These are phyloP conservation scores for Phytophthora citricola DNA, from an alignment of 352 stramenopile species.

Conservation along the genomic window DNA sequence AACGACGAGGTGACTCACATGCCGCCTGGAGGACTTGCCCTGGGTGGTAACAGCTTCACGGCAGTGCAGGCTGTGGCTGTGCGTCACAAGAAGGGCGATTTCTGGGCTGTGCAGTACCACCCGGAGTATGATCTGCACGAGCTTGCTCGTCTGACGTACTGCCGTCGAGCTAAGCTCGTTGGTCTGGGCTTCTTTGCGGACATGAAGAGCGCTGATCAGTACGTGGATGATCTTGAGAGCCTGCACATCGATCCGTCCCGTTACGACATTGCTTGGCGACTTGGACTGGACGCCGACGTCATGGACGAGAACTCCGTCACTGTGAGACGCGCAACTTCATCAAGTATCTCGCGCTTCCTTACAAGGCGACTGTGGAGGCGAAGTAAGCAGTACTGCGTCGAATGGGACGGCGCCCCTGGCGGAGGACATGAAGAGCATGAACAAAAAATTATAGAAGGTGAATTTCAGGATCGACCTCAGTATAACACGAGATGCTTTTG, in stretches of 20 bases:
- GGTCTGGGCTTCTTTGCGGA: slow-evolving; percentile 76
- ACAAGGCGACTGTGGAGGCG: slow-evolving; percentile 59
- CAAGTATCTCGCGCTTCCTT: slow-evolving; percentile 81
- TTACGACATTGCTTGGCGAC: slow-evolving; percentile 81
- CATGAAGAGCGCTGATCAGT: slow-evolving; percentile 73
- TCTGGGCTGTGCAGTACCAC: slow-evolving; percentile 88
- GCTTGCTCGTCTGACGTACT: slow-evolving; percentile 77
- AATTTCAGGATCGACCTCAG: not conserved
- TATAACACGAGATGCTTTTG: too few species aligned
- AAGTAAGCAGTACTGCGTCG: slow-evolving; percentile 25
- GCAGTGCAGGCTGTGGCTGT: slow-evolving; percentile 77
- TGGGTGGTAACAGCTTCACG: slow-evolving; percentile 76
- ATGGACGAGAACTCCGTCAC: slow-evolving; percentile 82
- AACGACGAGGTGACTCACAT: slow-evolving; percentile 87
- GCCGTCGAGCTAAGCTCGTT: slow-evolving; percentile 68
- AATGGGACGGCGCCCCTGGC: not conserved
- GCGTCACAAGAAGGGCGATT: slow-evolving; percentile 79
- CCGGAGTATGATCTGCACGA: slow-evolving; percentile 87
- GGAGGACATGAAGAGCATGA: not conserved
- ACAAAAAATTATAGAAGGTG: slow-evolving; percentile 11
- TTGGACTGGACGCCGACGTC: slow-evolving; percentile 81
- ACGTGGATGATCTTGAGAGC: slow-evolving; percentile 79
- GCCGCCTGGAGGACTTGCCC: slow-evolving; percentile 56
- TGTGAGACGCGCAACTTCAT: slow-evolving; percentile 89
- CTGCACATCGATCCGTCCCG: slow-evolving; percentile 73